These are phyloP conservation scores for Sparassis latifolia DNA, from an alignment of 1,284 basidiomycete genomes.

Conservation along the genomic window DNA sequence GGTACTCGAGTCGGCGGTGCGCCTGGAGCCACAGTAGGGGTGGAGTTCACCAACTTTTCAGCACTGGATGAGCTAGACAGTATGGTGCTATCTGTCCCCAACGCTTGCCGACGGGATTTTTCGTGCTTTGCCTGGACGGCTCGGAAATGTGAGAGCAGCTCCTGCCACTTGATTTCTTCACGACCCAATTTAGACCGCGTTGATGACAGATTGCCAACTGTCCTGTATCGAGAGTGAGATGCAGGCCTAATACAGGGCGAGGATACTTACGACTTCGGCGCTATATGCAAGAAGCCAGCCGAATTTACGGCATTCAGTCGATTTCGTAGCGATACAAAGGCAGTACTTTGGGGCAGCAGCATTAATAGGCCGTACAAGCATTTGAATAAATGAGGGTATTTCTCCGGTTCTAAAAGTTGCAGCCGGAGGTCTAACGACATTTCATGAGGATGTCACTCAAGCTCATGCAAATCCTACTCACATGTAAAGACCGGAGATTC, in stretches of 20 bases:
- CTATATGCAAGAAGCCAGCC: constrained; percentile 86
- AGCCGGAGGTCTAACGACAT: constrained; percentile 75
- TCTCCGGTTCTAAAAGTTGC: constrained; percentile 94
- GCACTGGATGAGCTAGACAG: constrained; percentile 35
- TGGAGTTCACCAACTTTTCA: constrained; percentile 3
- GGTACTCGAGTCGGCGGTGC: constrained; percentile 31
- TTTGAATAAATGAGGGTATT: constrained; percentile 95
- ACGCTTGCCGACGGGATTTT: constrained; percentile 69
- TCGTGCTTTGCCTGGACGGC: constrained; percentile 81
- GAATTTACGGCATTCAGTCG: constrained; percentile 93
- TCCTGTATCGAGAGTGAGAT: constrained; percentile 10
- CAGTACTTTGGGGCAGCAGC: constrained; percentile 95
- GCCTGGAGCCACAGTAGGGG: constrained; percentile 7
- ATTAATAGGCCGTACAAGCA: constrained; percentile 96
- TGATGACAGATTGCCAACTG: constrained; percentile 30
- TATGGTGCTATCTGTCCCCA: constrained; percentile 43
- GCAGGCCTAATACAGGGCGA: background rate
- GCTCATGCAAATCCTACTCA: constrained; percentile 28
- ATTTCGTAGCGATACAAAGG: constrained; percentile 93
- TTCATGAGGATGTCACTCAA: background rate
- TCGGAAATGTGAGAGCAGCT: constrained; percentile 83
- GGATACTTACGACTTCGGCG: constrained; percentile 62
- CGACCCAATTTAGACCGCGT: constrained; percentile 72
- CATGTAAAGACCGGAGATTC: constrained; percentile 98
- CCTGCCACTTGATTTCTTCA: constrained; percentile 93